Percentiles rank a stretch among this genome's conserved stretches.
Evolutionary conservation across 2,329 filamentous ascomycete genomes (phyloP).

Genomic region (Penicillium occitanis): DNA sequence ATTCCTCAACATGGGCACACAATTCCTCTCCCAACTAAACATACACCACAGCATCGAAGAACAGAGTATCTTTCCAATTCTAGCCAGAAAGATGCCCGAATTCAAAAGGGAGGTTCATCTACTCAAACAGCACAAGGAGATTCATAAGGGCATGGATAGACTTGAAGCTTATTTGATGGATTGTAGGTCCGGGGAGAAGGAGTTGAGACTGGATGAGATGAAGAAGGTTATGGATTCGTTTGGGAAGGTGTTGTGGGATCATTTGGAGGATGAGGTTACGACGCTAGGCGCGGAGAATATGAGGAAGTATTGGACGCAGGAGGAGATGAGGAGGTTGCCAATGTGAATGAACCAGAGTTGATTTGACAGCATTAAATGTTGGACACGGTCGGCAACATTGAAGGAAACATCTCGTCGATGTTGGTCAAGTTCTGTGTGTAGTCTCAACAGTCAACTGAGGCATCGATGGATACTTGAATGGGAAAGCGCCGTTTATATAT

Average conservation of each 20-base stretch:
- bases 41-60: conserved; percentile 84
- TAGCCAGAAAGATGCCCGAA: conserved; percentile 75
- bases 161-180: conserved; percentile 64
- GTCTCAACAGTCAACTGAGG: too few species aligned
- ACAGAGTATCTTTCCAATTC: conserved; percentile 71
- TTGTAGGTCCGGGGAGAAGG: conserved; percentile 63
- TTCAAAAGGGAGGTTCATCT: conserved; percentile 68
- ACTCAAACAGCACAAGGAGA: conserved; percentile 71
- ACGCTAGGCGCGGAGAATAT: conserved; percentile 82
- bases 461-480: too few species aligned
- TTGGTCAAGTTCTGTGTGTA: too few species aligned
- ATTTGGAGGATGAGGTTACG: conserved; percentile 81
- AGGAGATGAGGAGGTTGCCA: conserved; percentile 70
- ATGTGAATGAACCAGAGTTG: conserved; percentile 52
- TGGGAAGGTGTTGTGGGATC: conserved; percentile 74
- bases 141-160: conserved; percentile 72
- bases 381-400: too few species aligned
- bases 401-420: too few species aligned
- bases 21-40: conserved; percentile 69
- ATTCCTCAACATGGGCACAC: conserved; percentile 67
- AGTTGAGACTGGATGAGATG: conserved; percentile 58
- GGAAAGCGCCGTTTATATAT: too few species aligned
- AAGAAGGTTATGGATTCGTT: conserved; percentile 74
- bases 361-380: background rate
- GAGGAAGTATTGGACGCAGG: conserved; percentile 74